A percentile compares a stretch with the other conserved stretches of the same genome.
These are phyloP conservation scores for Aspergillus viridinutans DNA, from an alignment of 2,329 filamentous ascomycete genomes.

Conservation along the genomic window DNA sequence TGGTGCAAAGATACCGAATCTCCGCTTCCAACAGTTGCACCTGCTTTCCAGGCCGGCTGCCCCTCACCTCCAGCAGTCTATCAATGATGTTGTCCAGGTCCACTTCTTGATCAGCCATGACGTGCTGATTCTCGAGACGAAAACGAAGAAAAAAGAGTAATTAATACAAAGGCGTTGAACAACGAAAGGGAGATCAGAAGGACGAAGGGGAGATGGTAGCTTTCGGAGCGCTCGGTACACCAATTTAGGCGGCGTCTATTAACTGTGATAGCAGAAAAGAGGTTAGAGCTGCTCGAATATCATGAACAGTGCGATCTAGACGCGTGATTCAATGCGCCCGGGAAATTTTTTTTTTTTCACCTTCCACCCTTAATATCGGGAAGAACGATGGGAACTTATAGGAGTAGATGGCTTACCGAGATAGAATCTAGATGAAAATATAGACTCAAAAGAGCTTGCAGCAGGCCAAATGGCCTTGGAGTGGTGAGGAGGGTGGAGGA, in stretches of 20 bases:
- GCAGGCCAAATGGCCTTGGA: conserved; percentile 28
- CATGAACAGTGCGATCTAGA: neutral
- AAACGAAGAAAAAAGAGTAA: conserved; percentile 19
- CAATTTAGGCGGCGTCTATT: conserved; percentile 32
- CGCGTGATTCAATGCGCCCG: conserved; percentile 17
- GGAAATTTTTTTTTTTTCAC: conserved; percentile 9
- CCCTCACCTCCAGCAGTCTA: conserved; percentile 92
- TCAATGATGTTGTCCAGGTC: conserved; percentile 99
- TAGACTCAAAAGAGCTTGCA: conserved; percentile 15
- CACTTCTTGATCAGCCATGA: conserved; percentile 79
- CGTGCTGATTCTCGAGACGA: conserved; percentile 37
- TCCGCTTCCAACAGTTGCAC: conserved; percentile 94
- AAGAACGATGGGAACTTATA: conserved; percentile 7
- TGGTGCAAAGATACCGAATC: conserved; percentile 96
- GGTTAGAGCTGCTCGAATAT: conserved; percentile 11
- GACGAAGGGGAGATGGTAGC: conserved; percentile 26
- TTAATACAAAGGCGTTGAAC: conserved; percentile 17
- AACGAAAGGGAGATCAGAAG: conserved; percentile 18
- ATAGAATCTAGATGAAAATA: conserved; percentile 23
- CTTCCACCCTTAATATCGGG: neutral
- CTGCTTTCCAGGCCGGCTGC: conserved; percentile 96
- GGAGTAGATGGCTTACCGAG: conserved; percentile 24
- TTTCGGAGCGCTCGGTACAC: conserved; percentile 27
- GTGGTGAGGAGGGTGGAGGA: conserved; percentile 9
- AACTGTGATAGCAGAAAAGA: conserved; percentile 19